Conservation (phyloP, 1,284 basidiomycete genomes). For the Boletus calvinii region DNA sequence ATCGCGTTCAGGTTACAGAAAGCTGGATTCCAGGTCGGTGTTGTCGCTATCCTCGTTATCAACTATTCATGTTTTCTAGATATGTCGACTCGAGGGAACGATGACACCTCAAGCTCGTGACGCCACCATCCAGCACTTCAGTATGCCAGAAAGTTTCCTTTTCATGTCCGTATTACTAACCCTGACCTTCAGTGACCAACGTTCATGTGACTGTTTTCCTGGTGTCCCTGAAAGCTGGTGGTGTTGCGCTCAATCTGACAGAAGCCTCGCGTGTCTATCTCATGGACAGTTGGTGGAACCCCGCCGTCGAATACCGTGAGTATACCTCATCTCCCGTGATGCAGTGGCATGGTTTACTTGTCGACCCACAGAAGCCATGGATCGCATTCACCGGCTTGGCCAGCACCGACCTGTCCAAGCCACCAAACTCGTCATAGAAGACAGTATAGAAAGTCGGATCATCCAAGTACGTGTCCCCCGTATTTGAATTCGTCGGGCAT, state of each 20-base stretch:
- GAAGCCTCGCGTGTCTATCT: slow-evolving; percentile 93
- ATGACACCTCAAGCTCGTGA: slow-evolving; percentile 97
- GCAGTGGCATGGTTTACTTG: slow-evolving; percentile 18
- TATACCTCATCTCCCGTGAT: slow-evolving; percentile 9
- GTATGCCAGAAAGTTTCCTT: slow-evolving; percentile 43
- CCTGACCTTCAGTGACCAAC: slow-evolving; percentile 69
- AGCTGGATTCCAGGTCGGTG: slow-evolving; percentile 80
- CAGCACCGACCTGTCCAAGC: slow-evolving; percentile 92
- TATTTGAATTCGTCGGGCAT: neutral
- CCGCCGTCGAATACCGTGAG: slow-evolving; percentile 78
- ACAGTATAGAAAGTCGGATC: slow-evolving; percentile 95
- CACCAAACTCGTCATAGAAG: slow-evolving; percentile 93
- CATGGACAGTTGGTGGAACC: slow-evolving; percentile 94
- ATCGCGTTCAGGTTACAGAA: slow-evolving; percentile 92
- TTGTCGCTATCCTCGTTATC: neutral
- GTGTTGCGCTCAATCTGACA: slow-evolving; percentile 91
- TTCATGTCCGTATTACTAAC: slow-evolving; percentile 7
- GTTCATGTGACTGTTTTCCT: slow-evolving; percentile 96
- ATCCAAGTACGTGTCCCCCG: slow-evolving; percentile 52
- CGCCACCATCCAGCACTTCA: slow-evolving; percentile 93
- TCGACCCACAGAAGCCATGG: slow-evolving; percentile 82
- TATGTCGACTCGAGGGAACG: slow-evolving; percentile 93
- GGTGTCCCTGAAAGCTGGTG: slow-evolving; percentile 93
- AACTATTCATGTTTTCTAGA: slow-evolving; percentile 44
- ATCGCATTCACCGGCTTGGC: slow-evolving; percentile 89